Percentiles rank a stretch among this genome's conserved stretches.
phyloP scores from a whole-genome alignment of 495 filamentous ascomycete genomes.

The Cryomyces minteri region DNA sequence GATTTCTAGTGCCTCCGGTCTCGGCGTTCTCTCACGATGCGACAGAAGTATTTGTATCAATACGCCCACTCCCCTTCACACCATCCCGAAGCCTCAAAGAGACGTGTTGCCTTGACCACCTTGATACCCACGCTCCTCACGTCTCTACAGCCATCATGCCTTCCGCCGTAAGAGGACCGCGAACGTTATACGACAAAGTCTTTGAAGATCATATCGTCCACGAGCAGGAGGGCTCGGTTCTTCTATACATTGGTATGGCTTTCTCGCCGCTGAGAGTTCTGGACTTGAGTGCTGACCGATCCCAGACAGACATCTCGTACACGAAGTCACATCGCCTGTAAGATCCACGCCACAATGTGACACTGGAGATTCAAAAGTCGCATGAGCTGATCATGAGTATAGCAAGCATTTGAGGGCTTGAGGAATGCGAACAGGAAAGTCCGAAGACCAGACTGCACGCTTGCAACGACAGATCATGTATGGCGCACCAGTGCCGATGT shows the following conservation, averaged over 20 bases:
- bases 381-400: constrained; percentile 12
- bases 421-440: constrained; percentile 73
- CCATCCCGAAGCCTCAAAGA: too few species aligned
- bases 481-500: constrained; percentile 12
- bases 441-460: constrained; percentile 85
- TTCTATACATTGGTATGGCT: constrained; percentile 76
- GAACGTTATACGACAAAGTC: constrained; percentile 64
- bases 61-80: too few species aligned
- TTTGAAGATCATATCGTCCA: constrained; percentile 85
- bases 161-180: constrained; percentile 8
- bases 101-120: too few species aligned
- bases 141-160: constrained; percentile 3
- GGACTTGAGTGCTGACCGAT: background rate
- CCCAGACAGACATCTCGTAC: constrained; percentile 79
- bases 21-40: too few species aligned
- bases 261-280: background rate
- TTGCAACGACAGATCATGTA: constrained; percentile 96
- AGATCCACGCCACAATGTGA: constrained; percentile 8
- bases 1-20: too few species aligned
- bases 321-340: constrained; percentile 93
- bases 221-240: constrained; percentile 77
- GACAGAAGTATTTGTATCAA: too few species aligned
- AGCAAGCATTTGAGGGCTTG: constrained; percentile 96
- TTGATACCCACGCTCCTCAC: too few species aligned
- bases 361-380: background rate